A percentile compares a stretch with the other conserved stretches of the same genome.
Conservation (phyloP, 1,284 basidiomycete species). For the Peniophora sp. region DNA sequence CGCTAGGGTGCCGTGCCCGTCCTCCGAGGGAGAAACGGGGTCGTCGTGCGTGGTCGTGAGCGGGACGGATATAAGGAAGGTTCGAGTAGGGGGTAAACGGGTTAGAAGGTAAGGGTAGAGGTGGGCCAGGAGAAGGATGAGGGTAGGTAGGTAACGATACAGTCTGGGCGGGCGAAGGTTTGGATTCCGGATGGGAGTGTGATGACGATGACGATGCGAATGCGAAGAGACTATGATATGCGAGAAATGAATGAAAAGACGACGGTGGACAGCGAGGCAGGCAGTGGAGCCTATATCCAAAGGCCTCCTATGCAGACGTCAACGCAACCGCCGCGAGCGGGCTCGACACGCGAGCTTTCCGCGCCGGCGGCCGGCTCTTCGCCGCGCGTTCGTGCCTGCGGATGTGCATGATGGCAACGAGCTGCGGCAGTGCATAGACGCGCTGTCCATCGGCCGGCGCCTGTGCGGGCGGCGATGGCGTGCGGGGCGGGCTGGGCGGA, state of each 20-base stretch:
- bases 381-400: conserved; percentile 21
- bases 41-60: neutral
- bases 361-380: conserved; percentile 1
- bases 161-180: neutral
- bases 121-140: no score
- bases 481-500: neutral
- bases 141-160: neutral
- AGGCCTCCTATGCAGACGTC: neutral
- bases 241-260: neutral
- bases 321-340: neutral
- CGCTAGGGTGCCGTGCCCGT: conserved; percentile 1
- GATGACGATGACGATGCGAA: neutral
- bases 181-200: neutral
- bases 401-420: conserved; percentile 25
- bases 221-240: neutral
- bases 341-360: neutral
- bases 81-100: neutral
- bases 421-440: conserved; percentile 21
- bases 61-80: neutral
- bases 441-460: conserved; percentile 9
- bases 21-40: neutral
- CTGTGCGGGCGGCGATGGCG: conserved; percentile 9
- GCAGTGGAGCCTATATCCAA: neutral
- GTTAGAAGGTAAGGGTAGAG: neutral
- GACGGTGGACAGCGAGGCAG: neutral